Evolutionary conservation across 2,329 filamentous ascomycete species (phyloP).

Genomic region (Colletotrichum spinosum): DNA sequence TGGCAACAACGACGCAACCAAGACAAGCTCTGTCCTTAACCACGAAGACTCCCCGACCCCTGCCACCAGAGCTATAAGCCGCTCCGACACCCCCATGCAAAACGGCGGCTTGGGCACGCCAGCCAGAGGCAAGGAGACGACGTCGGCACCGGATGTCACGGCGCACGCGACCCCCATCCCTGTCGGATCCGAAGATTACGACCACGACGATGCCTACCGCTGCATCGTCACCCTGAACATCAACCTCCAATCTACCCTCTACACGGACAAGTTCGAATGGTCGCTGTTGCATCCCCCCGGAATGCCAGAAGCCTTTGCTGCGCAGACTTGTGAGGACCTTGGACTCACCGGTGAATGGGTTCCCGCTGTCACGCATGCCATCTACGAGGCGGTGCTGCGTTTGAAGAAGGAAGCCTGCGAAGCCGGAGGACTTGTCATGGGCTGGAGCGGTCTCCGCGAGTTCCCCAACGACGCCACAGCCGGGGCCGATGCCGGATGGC

Average conservation of each 20-base stretch:
- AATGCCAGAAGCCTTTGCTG: constrained; percentile 91
- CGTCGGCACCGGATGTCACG: constrained; percentile 67
- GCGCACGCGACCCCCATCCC: constrained; percentile 75
- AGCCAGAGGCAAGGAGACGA: constrained; percentile 55
- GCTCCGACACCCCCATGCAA: constrained; percentile 67
- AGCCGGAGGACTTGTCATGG: constrained; percentile 85
- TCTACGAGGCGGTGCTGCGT: constrained; percentile 92
- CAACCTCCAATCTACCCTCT: constrained; percentile 90
- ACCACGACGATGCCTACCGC: constrained; percentile 93
- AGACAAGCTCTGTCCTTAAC: constrained; percentile 46
- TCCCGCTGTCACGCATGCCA: constrained; percentile 92
- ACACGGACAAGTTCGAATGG: constrained; percentile 98
- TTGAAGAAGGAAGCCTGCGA: constrained; percentile 98
- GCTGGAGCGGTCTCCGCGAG: constrained; percentile 72
- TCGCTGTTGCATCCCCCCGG: constrained; percentile 92
- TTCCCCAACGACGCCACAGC: constrained; percentile 91
- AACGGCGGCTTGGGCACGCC: constrained; percentile 65
- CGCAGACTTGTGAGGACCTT: constrained; percentile 91
- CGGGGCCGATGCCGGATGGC: constrained; percentile 88
- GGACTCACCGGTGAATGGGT: constrained; percentile 94
- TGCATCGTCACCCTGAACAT: constrained; percentile 93
- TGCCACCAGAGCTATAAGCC: constrained; percentile 52
- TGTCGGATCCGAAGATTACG: constrained; percentile 78
- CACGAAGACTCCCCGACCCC: constrained; percentile 54
- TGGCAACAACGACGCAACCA: constrained; percentile 43